Base-by-base conservation (phyloP, 2,329 filamentous ascomycete species). In the Cladosporium phlei region DNA sequence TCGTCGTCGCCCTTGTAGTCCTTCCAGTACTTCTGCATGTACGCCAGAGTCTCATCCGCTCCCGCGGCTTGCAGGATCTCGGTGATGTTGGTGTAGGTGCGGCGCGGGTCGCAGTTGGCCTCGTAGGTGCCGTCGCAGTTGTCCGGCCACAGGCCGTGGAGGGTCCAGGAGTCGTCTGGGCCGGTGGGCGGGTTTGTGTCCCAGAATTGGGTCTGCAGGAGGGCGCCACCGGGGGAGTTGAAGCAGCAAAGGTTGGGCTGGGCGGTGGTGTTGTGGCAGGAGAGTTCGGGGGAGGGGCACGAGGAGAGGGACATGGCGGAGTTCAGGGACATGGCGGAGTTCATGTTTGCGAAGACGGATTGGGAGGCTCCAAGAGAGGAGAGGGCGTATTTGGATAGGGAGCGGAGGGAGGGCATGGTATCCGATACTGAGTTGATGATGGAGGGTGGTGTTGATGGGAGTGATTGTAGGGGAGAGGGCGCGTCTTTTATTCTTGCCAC, bases 141-240 rank as follows among this genome's bases (percentile, higher is more conserved):
- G 56, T 74, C 71, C 3, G 71, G 71, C 70, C 69, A 67, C 24
- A 24, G 3, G 1, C 84, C 84, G 59, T 88, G 85, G 30, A 88
- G 76, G 1, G 83, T 88, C 85, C 85, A 90, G 5, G 79, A 82
- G 59, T 87, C 77, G 39, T 66, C 66, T 2, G 85, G 84, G 0
- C 86, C 84, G 3, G 79, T 76, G 1, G 75, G 69, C 1, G 83
- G 83, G 48, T 76, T 62, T 0, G 79, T 77, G 59, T 89, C 85
- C 85, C 85, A 89, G 67, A 89, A 88, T 57, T 89, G 85, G 2
- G 86, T 88, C 64, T 80, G 78, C 4, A 88, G 73, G 34, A 89
- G 68, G 52, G 86, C 78, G 6, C 86, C 86, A 3, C 83, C 80
- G 0, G 85, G 85, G 17, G 78, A 73, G 59, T 85, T 85, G 69